Percentiles rank a stretch among this genome's conserved stretches.
Conservation (phyloP, 169 alveolate species). For the Plasmodium chabaudi region DNA sequence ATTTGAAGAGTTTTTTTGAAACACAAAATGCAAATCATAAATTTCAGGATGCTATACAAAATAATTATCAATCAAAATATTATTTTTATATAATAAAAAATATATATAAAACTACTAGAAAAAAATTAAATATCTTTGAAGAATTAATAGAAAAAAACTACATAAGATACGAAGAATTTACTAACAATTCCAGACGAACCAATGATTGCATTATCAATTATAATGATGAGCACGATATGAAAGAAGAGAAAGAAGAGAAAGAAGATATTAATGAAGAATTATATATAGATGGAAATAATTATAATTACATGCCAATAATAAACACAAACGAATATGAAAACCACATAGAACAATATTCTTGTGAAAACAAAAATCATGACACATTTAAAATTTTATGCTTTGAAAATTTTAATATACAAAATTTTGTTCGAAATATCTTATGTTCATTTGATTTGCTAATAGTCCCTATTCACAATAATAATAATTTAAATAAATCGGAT, state of each 20-base stretch:
- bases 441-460: slow-evolving; percentile 19
- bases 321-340: slow-evolving; percentile 26
- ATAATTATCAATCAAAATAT: slow-evolving; percentile 8
- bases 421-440: slow-evolving; percentile 17
- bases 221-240: background rate
- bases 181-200: background rate
- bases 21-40: slow-evolving; percentile 6
- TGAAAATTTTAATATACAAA: slow-evolving; percentile 20
- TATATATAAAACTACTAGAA: slow-evolving; percentile 33
- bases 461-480: slow-evolving; percentile 15
- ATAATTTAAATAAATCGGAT: slow-evolving; percentile 16
- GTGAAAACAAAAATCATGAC: background rate
- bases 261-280: background rate
- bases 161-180: background rate
- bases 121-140: slow-evolving; percentile 21
- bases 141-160: background rate
- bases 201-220: no score
- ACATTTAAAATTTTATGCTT: background rate
- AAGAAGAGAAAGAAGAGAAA: background rate
- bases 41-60: slow-evolving; percentile 6
- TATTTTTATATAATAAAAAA: slow-evolving; percentile 45
- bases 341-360: slow-evolving; percentile 8
- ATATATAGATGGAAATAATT: background rate
- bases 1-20: slow-evolving; percentile 13
- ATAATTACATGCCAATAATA: background rate